These are phyloP conservation scores for Pugionium dolabratum DNA, from an alignment of 345 rosid genomes.

Conservation along the genomic window DNA sequence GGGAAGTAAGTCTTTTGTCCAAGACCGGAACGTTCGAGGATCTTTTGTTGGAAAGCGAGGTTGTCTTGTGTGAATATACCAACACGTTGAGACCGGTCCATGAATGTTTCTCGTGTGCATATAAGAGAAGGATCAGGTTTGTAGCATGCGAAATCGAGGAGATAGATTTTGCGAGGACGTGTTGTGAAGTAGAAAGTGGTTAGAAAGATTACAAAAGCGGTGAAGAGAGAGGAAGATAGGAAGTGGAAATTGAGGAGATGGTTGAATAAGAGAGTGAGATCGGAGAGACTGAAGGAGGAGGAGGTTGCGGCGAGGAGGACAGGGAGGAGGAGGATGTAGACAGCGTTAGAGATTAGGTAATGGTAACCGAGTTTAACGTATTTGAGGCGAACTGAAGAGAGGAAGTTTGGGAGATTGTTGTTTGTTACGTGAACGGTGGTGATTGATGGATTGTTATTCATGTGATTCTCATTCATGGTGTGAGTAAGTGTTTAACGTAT, in stretches of 20 bases:
- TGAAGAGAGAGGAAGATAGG: conserved; percentile 46
- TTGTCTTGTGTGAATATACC: conserved; percentile 63
- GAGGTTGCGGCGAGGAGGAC: conserved; percentile 50
- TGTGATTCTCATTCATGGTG: conserved; percentile 34
- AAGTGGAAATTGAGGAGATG: conserved; percentile 55
- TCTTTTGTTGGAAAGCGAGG: conserved; percentile 77
- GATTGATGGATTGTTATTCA: neutral
- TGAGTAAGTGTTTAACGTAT: conserved; percentile 1
- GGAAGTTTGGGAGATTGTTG: conserved; percentile 62
- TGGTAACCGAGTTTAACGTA: conserved; percentile 85
- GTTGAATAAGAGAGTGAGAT: conserved; percentile 48
- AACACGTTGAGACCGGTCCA: conserved; percentile 48
- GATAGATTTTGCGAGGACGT: conserved; percentile 64
- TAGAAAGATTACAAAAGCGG: conserved; percentile 49
- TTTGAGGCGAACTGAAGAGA: conserved; percentile 59
- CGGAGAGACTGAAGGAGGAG: conserved; percentile 45
- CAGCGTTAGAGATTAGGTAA: conserved; percentile 64
- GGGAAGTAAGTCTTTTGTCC: conserved; percentile 81
- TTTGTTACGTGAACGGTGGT: conserved; percentile 30
- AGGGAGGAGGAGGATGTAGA: conserved; percentile 54
- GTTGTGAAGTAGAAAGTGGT: conserved; percentile 67
- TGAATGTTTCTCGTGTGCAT: conserved; percentile 63
- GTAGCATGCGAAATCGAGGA: conserved; percentile 75
- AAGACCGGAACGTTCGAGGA: conserved; percentile 72
- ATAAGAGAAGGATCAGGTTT: conserved; percentile 56